A percentile compares a stretch with the other conserved stretches of the same genome.
Evolutionary conservation across 176 grass and related monocot species (phyloP).

Genomic region (Oropetium thomaeum): DNA sequence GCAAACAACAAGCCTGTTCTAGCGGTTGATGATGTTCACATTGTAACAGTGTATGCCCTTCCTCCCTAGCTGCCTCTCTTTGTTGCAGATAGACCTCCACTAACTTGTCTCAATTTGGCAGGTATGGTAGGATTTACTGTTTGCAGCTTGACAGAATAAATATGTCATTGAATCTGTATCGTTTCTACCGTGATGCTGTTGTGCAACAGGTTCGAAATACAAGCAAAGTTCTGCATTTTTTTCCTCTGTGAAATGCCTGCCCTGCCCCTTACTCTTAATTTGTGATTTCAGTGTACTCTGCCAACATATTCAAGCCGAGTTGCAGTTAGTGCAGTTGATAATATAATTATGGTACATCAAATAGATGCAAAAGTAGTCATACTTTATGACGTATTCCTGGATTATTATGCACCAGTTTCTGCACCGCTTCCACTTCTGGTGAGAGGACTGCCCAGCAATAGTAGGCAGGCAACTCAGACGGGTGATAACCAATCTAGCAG

Average conservation of each 20-base stretch:
- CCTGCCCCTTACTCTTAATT: conserved; percentile 4
- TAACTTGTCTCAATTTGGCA: conserved; percentile 44
- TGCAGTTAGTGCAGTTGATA: conserved; percentile 89
- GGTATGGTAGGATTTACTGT: conserved; percentile 97
- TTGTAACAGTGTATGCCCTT: conserved; percentile 80
- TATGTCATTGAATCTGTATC: conserved; percentile 81
- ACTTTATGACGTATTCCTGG: conserved; percentile 84
- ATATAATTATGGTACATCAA: conserved; percentile 91
- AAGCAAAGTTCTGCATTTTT: background rate
- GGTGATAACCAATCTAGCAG: conserved; percentile 56
- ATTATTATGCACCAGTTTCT: conserved; percentile 79
- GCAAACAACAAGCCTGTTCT: conserved; percentile 88
- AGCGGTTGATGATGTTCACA: conserved; percentile 87
- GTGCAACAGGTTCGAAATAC: conserved; percentile 76
- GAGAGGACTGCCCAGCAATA: conserved; percentile 58
- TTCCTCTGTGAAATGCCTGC: background rate
- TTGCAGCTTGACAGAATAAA: conserved; percentile 80
- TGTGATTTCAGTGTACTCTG: conserved; percentile 64
- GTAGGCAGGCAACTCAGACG: conserved; percentile 49
- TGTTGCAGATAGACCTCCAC: background rate
- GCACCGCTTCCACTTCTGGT: conserved; percentile 85
- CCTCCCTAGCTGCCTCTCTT: conserved; percentile 8
- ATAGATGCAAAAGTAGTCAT: conserved; percentile 97
- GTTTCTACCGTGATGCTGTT: conserved; percentile 98
- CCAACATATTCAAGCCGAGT: conserved; percentile 84